These are phyloP conservation scores for Camellia japonica DNA, from an alignment of 148 eudicot species.

Conservation along the genomic window DNA sequence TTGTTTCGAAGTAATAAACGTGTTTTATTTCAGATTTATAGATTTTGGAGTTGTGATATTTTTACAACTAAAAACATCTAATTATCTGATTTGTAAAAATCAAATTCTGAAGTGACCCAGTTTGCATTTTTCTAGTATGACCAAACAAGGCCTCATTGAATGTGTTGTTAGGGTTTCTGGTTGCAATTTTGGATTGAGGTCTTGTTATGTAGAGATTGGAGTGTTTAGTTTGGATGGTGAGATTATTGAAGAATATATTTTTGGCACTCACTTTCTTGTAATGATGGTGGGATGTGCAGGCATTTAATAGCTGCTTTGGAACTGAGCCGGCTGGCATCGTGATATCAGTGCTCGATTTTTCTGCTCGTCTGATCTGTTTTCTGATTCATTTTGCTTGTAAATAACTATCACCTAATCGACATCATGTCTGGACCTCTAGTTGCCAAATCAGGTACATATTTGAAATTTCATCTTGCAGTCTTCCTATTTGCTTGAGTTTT, in stretches of 20 bases:
- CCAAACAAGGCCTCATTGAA: background rate
- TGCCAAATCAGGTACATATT: conserved; percentile 18
- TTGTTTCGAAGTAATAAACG: too few species aligned
- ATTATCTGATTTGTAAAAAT: background rate
- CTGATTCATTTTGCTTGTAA: background rate
- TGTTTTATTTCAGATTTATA: background rate
- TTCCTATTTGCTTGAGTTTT: background rate
- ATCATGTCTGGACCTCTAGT: conserved; percentile 28
- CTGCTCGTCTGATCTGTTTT: background rate
- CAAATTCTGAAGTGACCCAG: background rate
- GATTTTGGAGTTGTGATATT: background rate
- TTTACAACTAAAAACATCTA: background rate
- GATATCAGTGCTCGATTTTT: conserved; percentile 20
- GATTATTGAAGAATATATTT: too few species aligned
- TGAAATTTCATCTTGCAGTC: background rate
- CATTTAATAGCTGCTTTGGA: conserved; percentile 7
- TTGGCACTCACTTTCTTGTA: background rate
- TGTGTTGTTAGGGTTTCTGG: background rate
- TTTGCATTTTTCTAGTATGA: background rate
- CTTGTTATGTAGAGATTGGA: background rate
- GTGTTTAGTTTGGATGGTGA: background rate
- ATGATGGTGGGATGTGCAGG: conserved; percentile 17
- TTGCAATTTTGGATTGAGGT: background rate
- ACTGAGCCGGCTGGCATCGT: conserved; percentile 5
- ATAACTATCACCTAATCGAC: background rate